Conservation (phyloP, 345 rosid genomes). For the Gossypium anomalum region DNA sequence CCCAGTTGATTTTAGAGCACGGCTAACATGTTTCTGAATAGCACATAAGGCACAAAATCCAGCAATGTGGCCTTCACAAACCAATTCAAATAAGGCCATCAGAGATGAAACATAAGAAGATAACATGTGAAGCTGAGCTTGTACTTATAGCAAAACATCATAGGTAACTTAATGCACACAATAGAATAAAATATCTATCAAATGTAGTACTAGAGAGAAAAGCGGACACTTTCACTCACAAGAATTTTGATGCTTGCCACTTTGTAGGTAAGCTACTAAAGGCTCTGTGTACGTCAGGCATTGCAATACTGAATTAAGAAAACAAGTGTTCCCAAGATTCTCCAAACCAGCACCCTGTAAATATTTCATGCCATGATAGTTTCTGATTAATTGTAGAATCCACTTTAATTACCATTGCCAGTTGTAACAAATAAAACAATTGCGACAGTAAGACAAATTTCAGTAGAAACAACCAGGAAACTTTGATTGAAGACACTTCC, state of each 20-base stretch:
- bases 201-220: neutral
- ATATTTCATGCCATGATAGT: neutral
- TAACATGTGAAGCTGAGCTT: neutral
- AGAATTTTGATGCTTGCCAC: conserved; percentile 70
- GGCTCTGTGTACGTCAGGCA: conserved; percentile 97
- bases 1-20: conserved; percentile 71
- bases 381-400: neutral
- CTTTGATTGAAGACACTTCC: neutral
- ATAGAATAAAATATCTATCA: neutral
- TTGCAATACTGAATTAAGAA: conserved; percentile 88
- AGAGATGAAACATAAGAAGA: neutral
- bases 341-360: conserved; percentile 91
- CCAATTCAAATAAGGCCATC: conserved; percentile 10
- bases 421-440: neutral
- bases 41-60: conserved; percentile 99
- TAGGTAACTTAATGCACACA: neutral
- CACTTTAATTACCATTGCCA: neutral
- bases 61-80: conserved; percentile 71
- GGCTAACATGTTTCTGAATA: conserved; percentile 87
- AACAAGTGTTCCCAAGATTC: conserved; percentile 97
- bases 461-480: neutral
- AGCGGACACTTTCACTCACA: conserved; percentile 48
- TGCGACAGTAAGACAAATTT: neutral
- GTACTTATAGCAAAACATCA: neutral
- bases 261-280: conserved; percentile 79